Conservation (phyloP, 306 rosid species). For the Castanea sativa region DNA sequence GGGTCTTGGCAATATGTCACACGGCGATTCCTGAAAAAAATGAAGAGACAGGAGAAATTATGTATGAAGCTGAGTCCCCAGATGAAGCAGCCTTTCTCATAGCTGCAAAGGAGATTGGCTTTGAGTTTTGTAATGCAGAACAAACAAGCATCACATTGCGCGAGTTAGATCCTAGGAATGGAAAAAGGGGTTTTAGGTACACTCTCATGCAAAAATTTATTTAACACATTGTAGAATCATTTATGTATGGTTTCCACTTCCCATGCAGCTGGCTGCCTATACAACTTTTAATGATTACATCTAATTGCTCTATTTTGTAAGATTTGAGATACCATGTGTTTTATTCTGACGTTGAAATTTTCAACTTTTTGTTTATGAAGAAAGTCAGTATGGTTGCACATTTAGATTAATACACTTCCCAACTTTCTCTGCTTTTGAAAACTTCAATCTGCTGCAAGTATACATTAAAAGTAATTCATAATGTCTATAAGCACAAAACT, state of each 20-base stretch:
- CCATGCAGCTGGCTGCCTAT: not conserved
- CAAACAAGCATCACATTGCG: not conserved
- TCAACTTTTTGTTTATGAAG: not conserved
- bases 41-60: not conserved
- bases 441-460: not conserved
- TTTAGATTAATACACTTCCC: not conserved
- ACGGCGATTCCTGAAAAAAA: conserved; percentile 31
- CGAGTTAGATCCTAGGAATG: conserved; percentile 1
- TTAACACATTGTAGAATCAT: not conserved
- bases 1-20: conserved; percentile 40
- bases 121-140: conserved; percentile 23
- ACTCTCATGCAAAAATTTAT: conserved; percentile 17
- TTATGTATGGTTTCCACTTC: not conserved
- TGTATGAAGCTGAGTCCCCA: conserved; percentile 42
- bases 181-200: conserved; percentile 12
- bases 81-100: conserved; percentile 35
- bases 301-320: not conserved
- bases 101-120: conserved; percentile 31
- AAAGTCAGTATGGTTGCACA: conserved; percentile 8
- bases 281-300: not conserved
- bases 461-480: not conserved
- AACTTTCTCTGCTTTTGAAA: not conserved
- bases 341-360: not conserved
- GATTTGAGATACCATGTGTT: not conserved
- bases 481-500: not conserved